Conservation (phyloP, 352 stramenopile species). For the Peronospora farinosa region DNA sequence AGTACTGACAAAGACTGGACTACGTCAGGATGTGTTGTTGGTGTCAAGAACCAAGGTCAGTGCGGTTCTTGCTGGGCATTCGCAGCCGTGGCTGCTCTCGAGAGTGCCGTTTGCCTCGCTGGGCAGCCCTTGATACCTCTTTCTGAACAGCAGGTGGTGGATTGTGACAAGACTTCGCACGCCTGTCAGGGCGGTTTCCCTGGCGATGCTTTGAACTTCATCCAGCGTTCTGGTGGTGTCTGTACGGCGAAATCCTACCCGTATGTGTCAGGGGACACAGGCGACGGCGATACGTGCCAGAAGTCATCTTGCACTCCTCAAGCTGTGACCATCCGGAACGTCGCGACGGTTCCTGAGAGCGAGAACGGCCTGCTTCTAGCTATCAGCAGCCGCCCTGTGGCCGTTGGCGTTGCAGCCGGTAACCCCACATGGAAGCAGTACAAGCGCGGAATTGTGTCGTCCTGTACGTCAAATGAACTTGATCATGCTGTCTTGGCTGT, state of each 20-base stretch:
- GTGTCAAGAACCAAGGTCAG: conserved; percentile 93
- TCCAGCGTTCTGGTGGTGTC: conserved; percentile 74
- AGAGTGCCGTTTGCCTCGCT: conserved; percentile 86
- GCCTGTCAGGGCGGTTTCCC: conserved; percentile 88
- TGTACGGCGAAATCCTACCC: conserved; percentile 69
- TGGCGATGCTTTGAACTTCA: conserved; percentile 85
- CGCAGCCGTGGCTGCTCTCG: conserved; percentile 86
- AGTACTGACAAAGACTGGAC: conserved; percentile 52
- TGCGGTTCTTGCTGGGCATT: conserved; percentile 99
- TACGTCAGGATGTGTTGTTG: conserved; percentile 43
- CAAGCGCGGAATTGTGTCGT: conserved; percentile 86
- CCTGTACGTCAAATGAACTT: conserved; percentile 80
- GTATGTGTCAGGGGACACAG: conserved; percentile 62
- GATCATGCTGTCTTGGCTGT: conserved; percentile 97
- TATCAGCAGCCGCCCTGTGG: conserved; percentile 88
- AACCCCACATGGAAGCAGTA: conserved; percentile 97
- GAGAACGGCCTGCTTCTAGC: conserved; percentile 81
- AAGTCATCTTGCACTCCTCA: conserved; percentile 27
- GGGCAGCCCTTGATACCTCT: conserved; percentile 69
- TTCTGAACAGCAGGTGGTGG: conserved; percentile 90
- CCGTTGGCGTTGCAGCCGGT: conserved; percentile 91
- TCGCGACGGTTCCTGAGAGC: conserved; percentile 62
- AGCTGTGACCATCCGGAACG: conserved; percentile 31
- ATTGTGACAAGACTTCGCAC: conserved; percentile 79
- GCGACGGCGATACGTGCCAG: conserved; percentile 29